Base-by-base conservation (phyloP, 768 basidiomycete genomes). In the Nidularia sp. region DNA sequence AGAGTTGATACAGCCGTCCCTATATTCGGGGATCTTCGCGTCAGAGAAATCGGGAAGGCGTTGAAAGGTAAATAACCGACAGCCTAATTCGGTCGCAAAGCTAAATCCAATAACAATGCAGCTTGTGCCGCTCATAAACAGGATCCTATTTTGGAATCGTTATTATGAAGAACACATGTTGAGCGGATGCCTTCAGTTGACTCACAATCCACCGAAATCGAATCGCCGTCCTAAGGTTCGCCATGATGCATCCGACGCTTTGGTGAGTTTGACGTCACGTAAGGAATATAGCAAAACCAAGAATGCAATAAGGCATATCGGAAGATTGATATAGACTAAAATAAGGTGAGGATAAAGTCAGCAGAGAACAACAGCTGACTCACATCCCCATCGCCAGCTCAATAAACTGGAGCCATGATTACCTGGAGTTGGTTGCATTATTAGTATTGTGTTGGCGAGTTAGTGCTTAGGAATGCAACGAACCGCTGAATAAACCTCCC, bases 361-460 rank as follows among this genome's bases (percentile, higher is more conserved):
- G 55, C 50, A 55, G 55, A 54, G 15, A 33, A 56, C 41, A 8
- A 53, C 15, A 31, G 45, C 50, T 13, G 29, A 77, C 90, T 71
- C 69, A 93, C 90, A 93, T 49, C 83, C 87, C 85, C 88, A 93
- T 78, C 91, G 77, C 90, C 90, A 93, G 60, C 74, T 83, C 50
- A 86, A 58, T 48, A 61, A 54, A 50, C 65, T 65, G 50, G 68
- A 61, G 32, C 57, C 58, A 54, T 62, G 60, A 50, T 62, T 57
- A 31, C 70, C 76, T 75, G 46, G 18, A 51, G 49, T 56, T n/a
- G n/a, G n/a, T n/a, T n/a, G n/a, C n/a, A n/a, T n/a, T n/a, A n/a
- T n/a, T n/a, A n/a, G n/a, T n/a, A n/a, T n/a, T n/a, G n/a, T n/a
- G n/a, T n/a, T n/a, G n/a, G n/a, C 9, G 9, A 29, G 32, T 39